Evolutionary conservation across 495 filamentous ascomycete species (phyloP).

Genomic region (Ascodesmis nigricans): DNA sequence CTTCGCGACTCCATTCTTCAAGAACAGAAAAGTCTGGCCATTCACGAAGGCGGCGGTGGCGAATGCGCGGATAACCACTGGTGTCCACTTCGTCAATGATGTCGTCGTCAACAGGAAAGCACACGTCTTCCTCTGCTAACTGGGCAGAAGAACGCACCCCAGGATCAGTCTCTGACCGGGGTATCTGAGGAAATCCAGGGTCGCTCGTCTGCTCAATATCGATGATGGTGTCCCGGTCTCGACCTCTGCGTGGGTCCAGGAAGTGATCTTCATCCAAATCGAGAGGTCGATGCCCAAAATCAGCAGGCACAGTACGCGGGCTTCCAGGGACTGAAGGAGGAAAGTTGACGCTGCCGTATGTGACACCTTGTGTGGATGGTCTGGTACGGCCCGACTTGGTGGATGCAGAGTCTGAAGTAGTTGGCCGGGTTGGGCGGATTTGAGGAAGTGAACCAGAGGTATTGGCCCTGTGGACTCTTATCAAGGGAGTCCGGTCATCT

Average conservation of each 20-base stretch:
- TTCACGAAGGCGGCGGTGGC: slow-evolving; percentile 27
- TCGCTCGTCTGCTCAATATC: slow-evolving; percentile 8
- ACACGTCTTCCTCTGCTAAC: slow-evolving; percentile 56
- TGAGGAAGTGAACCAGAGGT: too few relatives aligned
- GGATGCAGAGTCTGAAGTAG: too few relatives aligned
- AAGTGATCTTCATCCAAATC: slow-evolving; percentile 33
- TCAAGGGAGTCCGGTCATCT: too few relatives aligned
- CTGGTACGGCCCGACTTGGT: slow-evolving; percentile 10
- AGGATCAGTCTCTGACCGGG: slow-evolving; percentile 11
- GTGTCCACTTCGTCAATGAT: slow-evolving; percentile 24
- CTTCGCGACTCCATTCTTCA: slow-evolving; percentile 75
- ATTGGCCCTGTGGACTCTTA: too few relatives aligned
- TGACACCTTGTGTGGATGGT: slow-evolving; percentile 11
- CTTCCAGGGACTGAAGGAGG: slow-evolving; percentile 81
- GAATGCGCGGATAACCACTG: slow-evolving; percentile 7
- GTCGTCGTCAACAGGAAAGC: slow-evolving; percentile 37
- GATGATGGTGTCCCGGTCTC: slow-evolving; percentile 24
- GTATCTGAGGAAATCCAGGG: slow-evolving; percentile 15
- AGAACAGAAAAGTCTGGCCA: slow-evolving; percentile 57
- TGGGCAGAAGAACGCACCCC: slow-evolving; percentile 16
- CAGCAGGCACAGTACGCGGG: slow-evolving; percentile 32
- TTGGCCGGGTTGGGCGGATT: too few relatives aligned
- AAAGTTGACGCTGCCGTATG: slow-evolving; percentile 45
- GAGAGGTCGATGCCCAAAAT: slow-evolving; percentile 10
- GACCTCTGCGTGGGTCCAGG: slow-evolving; percentile 30